Evolutionary conservation across 2,329 filamentous ascomycete genomes (phyloP).

Genomic region (Hymenoscyphus albidus): DNA sequence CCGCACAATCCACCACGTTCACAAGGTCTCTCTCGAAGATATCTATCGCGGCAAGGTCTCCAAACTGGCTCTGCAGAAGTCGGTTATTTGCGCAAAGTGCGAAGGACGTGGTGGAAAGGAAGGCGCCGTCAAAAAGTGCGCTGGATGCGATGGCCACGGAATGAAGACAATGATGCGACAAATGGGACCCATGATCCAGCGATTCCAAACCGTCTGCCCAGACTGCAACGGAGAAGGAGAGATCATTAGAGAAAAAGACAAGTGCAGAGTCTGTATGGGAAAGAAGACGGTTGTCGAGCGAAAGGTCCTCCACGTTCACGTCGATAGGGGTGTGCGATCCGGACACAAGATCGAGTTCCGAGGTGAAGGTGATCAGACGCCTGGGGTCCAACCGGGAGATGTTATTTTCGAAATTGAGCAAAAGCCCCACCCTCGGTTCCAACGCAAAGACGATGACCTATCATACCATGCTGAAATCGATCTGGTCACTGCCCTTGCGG

Average conservation of each 20-base stretch:
- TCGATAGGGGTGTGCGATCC: slow-evolving; percentile 88
- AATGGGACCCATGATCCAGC: slow-evolving; percentile 99
- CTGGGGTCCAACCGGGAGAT: slow-evolving; percentile 88
- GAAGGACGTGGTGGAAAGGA: slow-evolving; percentile 95
- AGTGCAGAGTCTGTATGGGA: slow-evolving; percentile 91
- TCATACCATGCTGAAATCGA: slow-evolving; percentile 96
- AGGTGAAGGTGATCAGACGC: slow-evolving; percentile 93
- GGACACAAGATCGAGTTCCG: slow-evolving; percentile 97
- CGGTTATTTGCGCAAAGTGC: slow-evolving; percentile 93
- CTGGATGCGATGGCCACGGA: slow-evolving; percentile 86
- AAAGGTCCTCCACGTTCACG: slow-evolving; percentile 97
- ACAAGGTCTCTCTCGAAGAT: slow-evolving; percentile 97
- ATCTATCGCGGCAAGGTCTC: slow-evolving; percentile 98
- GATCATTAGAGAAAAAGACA: slow-evolving; percentile 93
- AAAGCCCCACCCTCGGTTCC: slow-evolving; percentile 95
- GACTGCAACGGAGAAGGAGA: slow-evolving; percentile 98
- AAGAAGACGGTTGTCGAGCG: slow-evolving; percentile 98
- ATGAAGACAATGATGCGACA: slow-evolving; percentile 99
- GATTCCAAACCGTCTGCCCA: slow-evolving; percentile 98
- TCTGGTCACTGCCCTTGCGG: slow-evolving; percentile 87
- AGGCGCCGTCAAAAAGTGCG: slow-evolving; percentile 90
- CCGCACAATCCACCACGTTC: slow-evolving; percentile 93
- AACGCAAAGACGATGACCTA: slow-evolving; percentile 91
- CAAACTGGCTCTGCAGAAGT: slow-evolving; percentile 95
- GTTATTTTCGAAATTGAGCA: slow-evolving; percentile 99